These are phyloP conservation scores for Exophiala spinifera DNA, from an alignment of 2,329 filamentous ascomycete species.

Conservation along the genomic window DNA sequence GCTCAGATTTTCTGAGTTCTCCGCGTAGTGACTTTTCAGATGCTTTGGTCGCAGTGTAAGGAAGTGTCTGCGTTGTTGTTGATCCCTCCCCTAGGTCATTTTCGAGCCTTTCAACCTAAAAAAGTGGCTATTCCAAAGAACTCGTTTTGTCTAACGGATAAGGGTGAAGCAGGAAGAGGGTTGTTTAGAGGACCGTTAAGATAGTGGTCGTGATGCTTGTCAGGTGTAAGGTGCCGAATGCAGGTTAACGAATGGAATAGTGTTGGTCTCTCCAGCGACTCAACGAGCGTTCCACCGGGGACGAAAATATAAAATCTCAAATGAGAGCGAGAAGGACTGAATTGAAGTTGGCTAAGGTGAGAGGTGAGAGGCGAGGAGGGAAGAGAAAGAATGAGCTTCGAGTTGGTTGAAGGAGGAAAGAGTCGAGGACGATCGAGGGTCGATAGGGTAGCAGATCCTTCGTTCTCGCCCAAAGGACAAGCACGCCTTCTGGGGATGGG, in stretches of 20 bases:
- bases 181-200: slow-evolving; percentile 4
- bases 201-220: slow-evolving; percentile 9
- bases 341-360: slow-evolving; percentile 10
- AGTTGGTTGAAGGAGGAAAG: slow-evolving; percentile 5
- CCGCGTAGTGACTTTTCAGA: too few species aligned
- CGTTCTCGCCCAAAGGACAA: slow-evolving; percentile 12
- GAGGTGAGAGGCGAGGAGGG: slow-evolving; percentile 5
- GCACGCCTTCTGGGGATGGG: neutral
- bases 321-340: slow-evolving; percentile 14
- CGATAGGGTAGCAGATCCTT: slow-evolving; percentile 14
- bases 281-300: slow-evolving; percentile 1
- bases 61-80: too few species aligned
- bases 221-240: slow-evolving; percentile 7
- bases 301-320: slow-evolving; percentile 7
- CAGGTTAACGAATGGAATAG: slow-evolving; percentile 22
- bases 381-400: slow-evolving; percentile 2
- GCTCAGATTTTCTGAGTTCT: too few species aligned
- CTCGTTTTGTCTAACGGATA: too few species aligned
- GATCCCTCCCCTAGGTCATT: too few species aligned
- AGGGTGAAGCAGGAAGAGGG: slow-evolving; percentile 2
- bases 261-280: slow-evolving; percentile 1
- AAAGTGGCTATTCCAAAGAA: too few species aligned
- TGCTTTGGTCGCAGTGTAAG: too few species aligned
- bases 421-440: slow-evolving; percentile 4
- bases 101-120: too few species aligned